phyloP scores from a whole-genome alignment of 106 monocot species.

The Platanthera guangdongensis region DNA sequence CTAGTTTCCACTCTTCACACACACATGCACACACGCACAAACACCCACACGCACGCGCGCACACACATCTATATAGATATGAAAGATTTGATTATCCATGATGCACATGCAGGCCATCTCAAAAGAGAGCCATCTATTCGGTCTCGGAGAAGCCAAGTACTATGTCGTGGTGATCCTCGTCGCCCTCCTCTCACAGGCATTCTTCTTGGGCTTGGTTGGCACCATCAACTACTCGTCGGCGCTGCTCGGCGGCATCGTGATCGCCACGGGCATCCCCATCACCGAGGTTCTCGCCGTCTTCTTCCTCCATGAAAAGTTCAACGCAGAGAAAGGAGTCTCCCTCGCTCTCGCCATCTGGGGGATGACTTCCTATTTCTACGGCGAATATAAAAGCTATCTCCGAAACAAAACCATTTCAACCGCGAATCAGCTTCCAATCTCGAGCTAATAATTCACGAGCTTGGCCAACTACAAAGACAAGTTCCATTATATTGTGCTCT shows the following conservation, averaged over 20 bases:
- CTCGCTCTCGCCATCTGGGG: constrained; percentile 41
- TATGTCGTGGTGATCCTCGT: constrained; percentile 5
- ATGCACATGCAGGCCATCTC: constrained; percentile 11
- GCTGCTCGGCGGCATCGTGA: constrained; percentile 13
- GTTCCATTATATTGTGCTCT: no score
- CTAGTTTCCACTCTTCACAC: no score
- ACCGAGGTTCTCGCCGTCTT: constrained; percentile 13
- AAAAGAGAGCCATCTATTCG: constrained; percentile 12
- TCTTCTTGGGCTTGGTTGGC: constrained; percentile 12
- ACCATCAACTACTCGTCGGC: constrained; percentile 9
- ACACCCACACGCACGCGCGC: no score
- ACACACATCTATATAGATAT: no score
- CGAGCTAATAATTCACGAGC: background rate
- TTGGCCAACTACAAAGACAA: background rate
- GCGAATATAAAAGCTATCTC: constrained; percentile 19
- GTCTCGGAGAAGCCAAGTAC: constrained; percentile 14
- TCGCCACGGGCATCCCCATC: constrained; percentile 4
- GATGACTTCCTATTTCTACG: constrained; percentile 47
- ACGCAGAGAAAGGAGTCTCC: constrained; percentile 5
- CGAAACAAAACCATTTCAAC: background rate
- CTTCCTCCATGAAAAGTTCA: constrained; percentile 5
- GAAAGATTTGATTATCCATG: no score
- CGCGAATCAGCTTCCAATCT: background rate
- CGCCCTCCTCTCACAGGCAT: constrained; percentile 10
- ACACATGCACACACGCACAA: no score